phyloP scores from a whole-genome alignment of 148 eudicot species.

The Rhododendron ovatum region DNA sequence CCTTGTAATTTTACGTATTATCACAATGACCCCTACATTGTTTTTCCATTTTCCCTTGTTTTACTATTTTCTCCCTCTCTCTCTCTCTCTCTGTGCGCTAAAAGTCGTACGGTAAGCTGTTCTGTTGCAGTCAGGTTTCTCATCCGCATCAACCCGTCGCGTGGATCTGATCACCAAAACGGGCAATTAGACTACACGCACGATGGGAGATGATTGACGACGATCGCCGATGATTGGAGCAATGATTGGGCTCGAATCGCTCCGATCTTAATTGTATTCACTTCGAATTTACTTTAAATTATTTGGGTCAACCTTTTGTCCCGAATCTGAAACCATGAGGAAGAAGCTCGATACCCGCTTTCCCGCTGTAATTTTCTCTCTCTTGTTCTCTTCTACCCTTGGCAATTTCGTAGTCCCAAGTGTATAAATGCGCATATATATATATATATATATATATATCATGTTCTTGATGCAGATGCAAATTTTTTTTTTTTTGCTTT shows the following conservation, averaged over 20 bases:
- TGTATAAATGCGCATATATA: not conserved
- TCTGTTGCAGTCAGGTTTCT: not conserved
- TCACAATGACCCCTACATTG: not conserved
- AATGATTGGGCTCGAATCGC: not conserved
- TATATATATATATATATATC: not conserved
- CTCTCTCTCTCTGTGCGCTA: not conserved
- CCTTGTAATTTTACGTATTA: not conserved
- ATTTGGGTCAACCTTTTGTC: not conserved
- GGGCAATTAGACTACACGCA: not conserved
- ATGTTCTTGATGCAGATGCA: not conserved
- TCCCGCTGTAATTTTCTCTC: conserved; percentile 47
- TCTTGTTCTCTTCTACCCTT: not conserved
- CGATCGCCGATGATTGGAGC: not conserved
- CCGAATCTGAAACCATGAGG: conserved; percentile 33
- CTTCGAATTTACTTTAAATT: not conserved
- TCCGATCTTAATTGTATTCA: not conserved
- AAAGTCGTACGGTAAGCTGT: not conserved
- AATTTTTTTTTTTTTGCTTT: not conserved
- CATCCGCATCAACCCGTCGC: not conserved
- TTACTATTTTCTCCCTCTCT: not conserved
- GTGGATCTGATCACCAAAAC: not conserved
- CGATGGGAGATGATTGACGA: not conserved
- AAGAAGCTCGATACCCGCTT: conserved; percentile 66
- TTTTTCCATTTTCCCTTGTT: not conserved
- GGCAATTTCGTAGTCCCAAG: not conserved